These are phyloP conservation scores for Irineochytrium annulatum DNA, from an alignment of 192 early-diverging fungal genomes.

Conservation along the genomic window DNA sequence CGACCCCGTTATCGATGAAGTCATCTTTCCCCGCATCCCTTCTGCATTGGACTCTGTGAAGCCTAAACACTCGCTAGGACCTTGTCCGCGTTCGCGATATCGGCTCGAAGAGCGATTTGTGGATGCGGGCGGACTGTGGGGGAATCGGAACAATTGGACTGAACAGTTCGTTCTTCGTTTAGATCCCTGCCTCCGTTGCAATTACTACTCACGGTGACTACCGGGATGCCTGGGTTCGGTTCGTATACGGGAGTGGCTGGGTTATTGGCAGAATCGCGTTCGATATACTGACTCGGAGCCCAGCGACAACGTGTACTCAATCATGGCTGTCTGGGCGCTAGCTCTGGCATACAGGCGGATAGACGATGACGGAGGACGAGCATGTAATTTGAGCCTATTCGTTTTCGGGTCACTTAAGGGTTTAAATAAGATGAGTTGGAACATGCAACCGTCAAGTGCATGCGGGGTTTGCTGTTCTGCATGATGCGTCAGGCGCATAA, in stretches of 20 bases:
- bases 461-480: constrained; percentile 74
- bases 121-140: too few relatives aligned
- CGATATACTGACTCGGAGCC: not conserved
- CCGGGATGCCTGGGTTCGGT: constrained; percentile 86
- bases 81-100: not conserved
- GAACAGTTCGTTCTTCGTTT: not conserved
- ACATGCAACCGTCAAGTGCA: constrained; percentile 79
- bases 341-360: constrained; percentile 79
- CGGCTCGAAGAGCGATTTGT: too few relatives aligned
- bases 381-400: constrained; percentile 53
- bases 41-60: too few relatives aligned
- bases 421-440: constrained; percentile 76
- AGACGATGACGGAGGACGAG: constrained; percentile 76
- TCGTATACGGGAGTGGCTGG: not conserved
- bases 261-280: not conserved
- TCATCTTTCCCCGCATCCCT: too few relatives aligned
- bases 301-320: constrained; percentile 88
- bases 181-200: constrained; percentile 82
- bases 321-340: constrained; percentile 76
- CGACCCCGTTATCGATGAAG: too few relatives aligned
- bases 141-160: not conserved
- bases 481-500: constrained; percentile 84
- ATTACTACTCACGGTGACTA: constrained; percentile 85
- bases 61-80: constrained; percentile 3
- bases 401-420: not conserved